These are phyloP conservation scores for Alternaria sp. DNA, from an alignment of 2,329 filamentous ascomycete species.

Conservation along the genomic window DNA sequence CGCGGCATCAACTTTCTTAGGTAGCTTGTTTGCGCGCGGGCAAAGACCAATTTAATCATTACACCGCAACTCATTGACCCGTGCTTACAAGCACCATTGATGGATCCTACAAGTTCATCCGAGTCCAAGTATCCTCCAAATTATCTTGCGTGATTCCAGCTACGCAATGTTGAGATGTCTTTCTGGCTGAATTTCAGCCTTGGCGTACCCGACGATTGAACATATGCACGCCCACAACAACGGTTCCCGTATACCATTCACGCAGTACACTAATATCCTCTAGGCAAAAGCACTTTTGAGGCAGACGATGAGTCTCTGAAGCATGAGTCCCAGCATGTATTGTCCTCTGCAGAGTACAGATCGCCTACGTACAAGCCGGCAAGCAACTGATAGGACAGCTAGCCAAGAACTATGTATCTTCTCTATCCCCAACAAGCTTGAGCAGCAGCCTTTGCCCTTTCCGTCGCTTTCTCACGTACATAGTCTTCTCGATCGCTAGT, in stretches of 20 bases:
- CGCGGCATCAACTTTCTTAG: neutral
- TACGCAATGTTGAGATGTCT: neutral
- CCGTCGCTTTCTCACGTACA: neutral
- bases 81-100: neutral
- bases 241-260: neutral
- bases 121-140: neutral
- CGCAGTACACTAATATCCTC: neutral
- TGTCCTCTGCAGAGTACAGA: too few relatives aligned
- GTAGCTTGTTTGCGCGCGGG: neutral
- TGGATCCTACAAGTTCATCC: neutral
- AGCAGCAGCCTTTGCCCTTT: neutral
- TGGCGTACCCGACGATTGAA: neutral
- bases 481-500: neutral
- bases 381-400: neutral
- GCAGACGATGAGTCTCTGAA: neutral
- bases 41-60: neutral
- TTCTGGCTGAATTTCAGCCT: neutral
- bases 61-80: neutral
- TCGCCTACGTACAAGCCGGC: neutral
- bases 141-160: neutral
- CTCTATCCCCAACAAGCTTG: neutral
- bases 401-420: neutral
- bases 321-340: neutral
- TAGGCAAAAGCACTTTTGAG: neutral
- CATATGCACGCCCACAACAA: neutral